Evolutionary conservation across 2,329 filamentous ascomycete genomes (phyloP).

Genomic region (Alternaria triticimaculans): DNA sequence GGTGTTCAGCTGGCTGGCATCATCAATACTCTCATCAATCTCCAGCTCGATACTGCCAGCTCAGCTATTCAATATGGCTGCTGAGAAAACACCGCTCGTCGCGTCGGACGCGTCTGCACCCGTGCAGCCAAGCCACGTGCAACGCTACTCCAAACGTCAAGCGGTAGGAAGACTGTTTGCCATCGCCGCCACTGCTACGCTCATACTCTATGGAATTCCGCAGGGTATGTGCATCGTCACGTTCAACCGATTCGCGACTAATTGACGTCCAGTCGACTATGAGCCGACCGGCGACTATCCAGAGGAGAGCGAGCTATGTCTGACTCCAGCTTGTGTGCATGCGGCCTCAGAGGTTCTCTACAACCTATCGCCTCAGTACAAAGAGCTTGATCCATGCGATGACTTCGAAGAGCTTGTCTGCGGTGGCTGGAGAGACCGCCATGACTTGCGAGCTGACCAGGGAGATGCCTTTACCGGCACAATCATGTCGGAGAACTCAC

Average conservation of each 20-base stretch:
- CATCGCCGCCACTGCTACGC: slow-evolving; percentile 23
- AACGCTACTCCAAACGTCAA: slow-evolving; percentile 19
- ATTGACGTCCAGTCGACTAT: slow-evolving; percentile 8
- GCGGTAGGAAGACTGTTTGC: slow-evolving; percentile 24
- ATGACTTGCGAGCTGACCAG: slow-evolving; percentile 71
- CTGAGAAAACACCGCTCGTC: slow-evolving; percentile 31
- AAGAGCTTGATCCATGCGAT: slow-evolving; percentile 70
- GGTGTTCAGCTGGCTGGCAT: slow-evolving; percentile 37
- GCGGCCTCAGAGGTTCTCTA: slow-evolving; percentile 68
- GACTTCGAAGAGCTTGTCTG: slow-evolving; percentile 73
- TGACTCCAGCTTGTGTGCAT: slow-evolving; percentile 67
- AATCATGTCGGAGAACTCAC: slow-evolving; percentile 67
- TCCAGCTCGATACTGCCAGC: not conserved
- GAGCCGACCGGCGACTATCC: slow-evolving; percentile 4
- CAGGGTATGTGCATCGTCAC: slow-evolving; percentile 1
- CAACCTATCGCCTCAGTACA: slow-evolving; percentile 67
- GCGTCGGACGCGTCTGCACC: slow-evolving; percentile 14
- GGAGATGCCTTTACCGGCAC: slow-evolving; percentile 66
- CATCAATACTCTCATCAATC: not conserved
- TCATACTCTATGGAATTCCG: slow-evolving; percentile 29
- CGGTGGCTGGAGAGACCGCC: slow-evolving; percentile 68
- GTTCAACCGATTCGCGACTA: not conserved
- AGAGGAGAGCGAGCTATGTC: slow-evolving; percentile 49
- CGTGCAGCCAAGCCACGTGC: slow-evolving; percentile 18
- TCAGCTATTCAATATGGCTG: slow-evolving; percentile 19